Evolutionary conservation across 306 rosid genomes (phyloP).

Genomic region (Sicyos baderoa): DNA sequence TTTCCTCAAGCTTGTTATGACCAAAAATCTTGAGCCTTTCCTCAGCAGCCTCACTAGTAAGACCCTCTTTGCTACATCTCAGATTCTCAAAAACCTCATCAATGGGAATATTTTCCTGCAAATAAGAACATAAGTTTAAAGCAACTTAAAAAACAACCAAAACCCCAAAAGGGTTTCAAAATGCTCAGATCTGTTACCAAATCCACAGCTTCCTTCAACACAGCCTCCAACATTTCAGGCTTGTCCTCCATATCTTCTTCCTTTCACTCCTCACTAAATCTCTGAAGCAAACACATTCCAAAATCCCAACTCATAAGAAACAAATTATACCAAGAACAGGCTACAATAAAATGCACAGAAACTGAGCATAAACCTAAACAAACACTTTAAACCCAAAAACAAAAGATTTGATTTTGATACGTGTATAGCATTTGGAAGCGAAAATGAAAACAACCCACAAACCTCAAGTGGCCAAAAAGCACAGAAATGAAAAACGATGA

Average conservation of each 20-base stretch:
- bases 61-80: constrained; percentile 95
- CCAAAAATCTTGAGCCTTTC: constrained; percentile 79
- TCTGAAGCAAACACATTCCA: neutral
- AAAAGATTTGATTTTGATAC: neutral
- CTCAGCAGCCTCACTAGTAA: constrained; percentile 72
- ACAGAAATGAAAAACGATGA: constrained; percentile 6
- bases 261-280: neutral
- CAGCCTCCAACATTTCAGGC: constrained; percentile 80
- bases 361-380: neutral
- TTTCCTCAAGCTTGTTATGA: constrained; percentile 93
- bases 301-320: neutral
- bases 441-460: constrained; percentile 16
- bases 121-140: constrained; percentile 18
- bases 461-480: neutral
- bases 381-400: constrained; percentile 4
- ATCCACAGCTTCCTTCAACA: constrained; percentile 93
- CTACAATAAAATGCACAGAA: neutral
- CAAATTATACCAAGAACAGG: neutral
- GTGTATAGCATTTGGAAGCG: neutral
- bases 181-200: constrained; percentile 82
- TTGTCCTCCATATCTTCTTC: constrained; percentile 53
- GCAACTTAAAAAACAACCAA: neutral
- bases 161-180: constrained; percentile 21
- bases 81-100: constrained; percentile 92
- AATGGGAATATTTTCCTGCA: constrained; percentile 95